Percentiles rank a stretch among this genome's conserved stretches.
phyloP scores from a whole-genome alignment of 257 asterid species.

The Solanum chiquidenum region DNA sequence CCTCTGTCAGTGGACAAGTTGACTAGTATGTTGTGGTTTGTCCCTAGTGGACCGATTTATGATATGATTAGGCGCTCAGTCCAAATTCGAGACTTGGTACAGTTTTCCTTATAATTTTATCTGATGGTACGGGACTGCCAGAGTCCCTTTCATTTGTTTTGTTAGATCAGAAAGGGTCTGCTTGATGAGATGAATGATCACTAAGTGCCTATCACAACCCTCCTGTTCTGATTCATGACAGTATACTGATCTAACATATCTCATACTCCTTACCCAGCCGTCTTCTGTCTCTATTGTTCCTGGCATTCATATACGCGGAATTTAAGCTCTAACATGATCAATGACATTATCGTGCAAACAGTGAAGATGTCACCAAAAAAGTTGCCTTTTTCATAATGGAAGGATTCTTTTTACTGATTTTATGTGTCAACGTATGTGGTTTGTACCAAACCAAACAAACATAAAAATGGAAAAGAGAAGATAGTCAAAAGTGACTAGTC shows the following conservation, averaged over 20 bases:
- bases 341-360: neutral
- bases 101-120: neutral
- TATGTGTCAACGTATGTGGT: neutral
- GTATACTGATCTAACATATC: neutral
- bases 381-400: neutral
- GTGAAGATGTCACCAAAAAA: neutral
- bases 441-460: neutral
- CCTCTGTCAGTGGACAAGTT: neutral
- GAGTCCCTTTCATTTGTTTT: neutral
- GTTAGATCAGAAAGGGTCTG: neutral
- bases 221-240: neutral
- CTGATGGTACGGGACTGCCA: neutral
- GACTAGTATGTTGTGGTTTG: neutral
- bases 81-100: neutral
- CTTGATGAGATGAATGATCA: neutral
- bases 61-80: neutral
- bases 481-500: neutral
- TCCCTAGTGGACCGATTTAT: neutral
- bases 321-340: neutral
- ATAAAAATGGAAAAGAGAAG: neutral
- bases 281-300: neutral
- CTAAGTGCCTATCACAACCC: neutral
- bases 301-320: neutral
- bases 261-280: neutral
- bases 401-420: neutral